Base-by-base conservation (phyloP, 2,329 filamentous ascomycete species). In the Metarhizium robertsii region DNA sequence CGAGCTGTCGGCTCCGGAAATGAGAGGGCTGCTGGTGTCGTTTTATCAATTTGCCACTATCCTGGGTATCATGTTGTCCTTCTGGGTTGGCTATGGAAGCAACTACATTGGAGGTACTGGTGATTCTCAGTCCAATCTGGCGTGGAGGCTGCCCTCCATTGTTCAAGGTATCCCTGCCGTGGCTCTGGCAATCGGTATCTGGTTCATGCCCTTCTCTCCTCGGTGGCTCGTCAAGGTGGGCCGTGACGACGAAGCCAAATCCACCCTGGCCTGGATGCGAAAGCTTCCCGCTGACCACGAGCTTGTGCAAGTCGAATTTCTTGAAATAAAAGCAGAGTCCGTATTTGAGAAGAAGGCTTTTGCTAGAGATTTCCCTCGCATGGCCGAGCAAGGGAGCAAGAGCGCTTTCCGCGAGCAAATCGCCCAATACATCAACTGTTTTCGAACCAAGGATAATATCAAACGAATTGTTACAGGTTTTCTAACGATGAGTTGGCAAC, bases 251-350 rank as follows among this genome's bases (percentile, higher is more conserved):
- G 87, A 92, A 67, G 86, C 85, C 4, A 55, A 70, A 55, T 67
- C 72, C 54, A 70, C 38, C 0, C 77, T 92, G 1, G 79, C 86
- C 0, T 77, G 67, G 54, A 79, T 92, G 7, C 83, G 88, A 38
- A 78, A 78, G 6, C 75, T 90, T 0, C 68, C 80, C 0, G 64
- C 73, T 14, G 79, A 86, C 58, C 78, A 90, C 62, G 83, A 88
- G 51, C 76, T 87, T 0, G 79, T 92, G 38, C 81, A 87, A 60
- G 74, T 89, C 2, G 88, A 92, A 64, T 90, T 86, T 64, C 79
- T 89, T n/a, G 88, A 92, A 67, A 92, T 92, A 72, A 89, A 89
- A 68, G 87, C 88, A 0, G 86, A 90, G 67, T 84, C 82, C 0
- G 69, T 88, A 32, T 92, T 92, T 62, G 88, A 92, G 69, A 88